phyloP scores from a whole-genome alignment of 2,329 filamentous ascomycete species.

The Rugonectria rugulosa region DNA sequence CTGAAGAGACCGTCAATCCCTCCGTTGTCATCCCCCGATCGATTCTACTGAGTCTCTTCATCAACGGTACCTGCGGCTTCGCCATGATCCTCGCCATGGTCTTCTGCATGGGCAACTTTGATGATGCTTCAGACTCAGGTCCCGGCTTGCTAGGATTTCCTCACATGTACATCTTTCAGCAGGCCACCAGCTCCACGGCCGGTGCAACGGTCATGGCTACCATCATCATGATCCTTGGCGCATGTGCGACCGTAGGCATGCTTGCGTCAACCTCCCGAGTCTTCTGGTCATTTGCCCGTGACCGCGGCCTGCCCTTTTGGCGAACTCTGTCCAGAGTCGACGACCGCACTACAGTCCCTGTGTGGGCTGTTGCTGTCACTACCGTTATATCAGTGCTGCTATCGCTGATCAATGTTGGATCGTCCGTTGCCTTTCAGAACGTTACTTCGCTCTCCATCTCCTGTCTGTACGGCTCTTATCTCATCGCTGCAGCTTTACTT shows the following conservation, averaged over 20 bases:
- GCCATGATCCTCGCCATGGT: conserved; percentile 64
- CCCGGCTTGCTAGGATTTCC: conserved; percentile 56
- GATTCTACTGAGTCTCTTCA: conserved; percentile 55
- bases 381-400: conserved; percentile 40
- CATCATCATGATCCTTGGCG: conserved; percentile 57
- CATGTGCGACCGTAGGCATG: conserved; percentile 59
- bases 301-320: conserved; percentile 44
- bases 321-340: conserved; percentile 37
- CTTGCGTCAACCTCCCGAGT: conserved; percentile 65
- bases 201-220: conserved; percentile 59
- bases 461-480: conserved; percentile 42
- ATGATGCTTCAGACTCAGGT: conserved; percentile 50
- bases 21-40: conserved; percentile 58
- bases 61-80: conserved; percentile 62
- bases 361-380: conserved; percentile 39
- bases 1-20: conserved; percentile 57
- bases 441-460: conserved; percentile 42
- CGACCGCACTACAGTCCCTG: conserved; percentile 38
- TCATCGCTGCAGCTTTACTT: conserved; percentile 38
- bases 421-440: conserved; percentile 39
- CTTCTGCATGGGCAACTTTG: conserved; percentile 60
- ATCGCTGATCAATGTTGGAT: conserved; percentile 46
- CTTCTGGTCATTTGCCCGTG: conserved; percentile 60
- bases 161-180: conserved; percentile 65
- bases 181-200: conserved; percentile 55